Conservation (phyloP, 768 basidiomycete species). For the Xerocomellus chrysenteron region DNA sequence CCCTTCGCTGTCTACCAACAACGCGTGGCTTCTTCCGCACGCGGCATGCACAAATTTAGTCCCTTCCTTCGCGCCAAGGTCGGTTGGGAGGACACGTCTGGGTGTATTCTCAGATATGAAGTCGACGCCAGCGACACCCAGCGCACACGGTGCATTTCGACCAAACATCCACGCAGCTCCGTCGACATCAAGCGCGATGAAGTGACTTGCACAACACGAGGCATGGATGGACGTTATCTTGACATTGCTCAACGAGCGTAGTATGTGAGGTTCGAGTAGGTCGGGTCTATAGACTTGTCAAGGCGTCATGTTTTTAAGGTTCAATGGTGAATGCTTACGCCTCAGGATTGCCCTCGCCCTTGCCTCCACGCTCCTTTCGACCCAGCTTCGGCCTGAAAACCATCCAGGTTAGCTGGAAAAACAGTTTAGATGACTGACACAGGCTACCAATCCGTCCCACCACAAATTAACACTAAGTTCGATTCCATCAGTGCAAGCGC, state of each 20-base stretch:
- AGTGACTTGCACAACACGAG: conserved; percentile 75
- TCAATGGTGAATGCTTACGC: conserved; percentile 25
- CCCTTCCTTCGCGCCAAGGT: conserved; percentile 58
- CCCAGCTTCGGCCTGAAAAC: conserved; percentile 68
- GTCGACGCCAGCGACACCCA: conserved; percentile 59
- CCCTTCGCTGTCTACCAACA: conserved; percentile 82
- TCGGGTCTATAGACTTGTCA: conserved; percentile 57
- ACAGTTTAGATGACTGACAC: not conserved
- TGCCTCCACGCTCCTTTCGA: conserved; percentile 62
- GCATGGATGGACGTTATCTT: conserved; percentile 70
- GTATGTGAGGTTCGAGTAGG: conserved; percentile 83
- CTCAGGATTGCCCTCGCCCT: conserved; percentile 41
- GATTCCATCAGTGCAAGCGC: conserved; percentile 13
- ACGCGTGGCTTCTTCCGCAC: conserved; percentile 76
- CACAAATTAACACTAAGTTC: conserved; percentile 71
- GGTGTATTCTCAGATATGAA: conserved; percentile 75
- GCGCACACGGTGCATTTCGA: conserved; percentile 66
- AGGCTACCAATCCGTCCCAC: conserved; percentile 80
- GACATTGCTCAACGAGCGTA: conserved; percentile 85
- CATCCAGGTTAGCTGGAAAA: conserved; percentile 9
- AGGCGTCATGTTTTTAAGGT: conserved; percentile 1
- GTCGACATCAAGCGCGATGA: conserved; percentile 66
- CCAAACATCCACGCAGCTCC: conserved; percentile 92
- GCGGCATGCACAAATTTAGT: conserved; percentile 78
- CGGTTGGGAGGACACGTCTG: conserved; percentile 52